Evolutionary conservation across 306 rosid species (phyloP).

Genomic region (Datisca glomerata): DNA sequence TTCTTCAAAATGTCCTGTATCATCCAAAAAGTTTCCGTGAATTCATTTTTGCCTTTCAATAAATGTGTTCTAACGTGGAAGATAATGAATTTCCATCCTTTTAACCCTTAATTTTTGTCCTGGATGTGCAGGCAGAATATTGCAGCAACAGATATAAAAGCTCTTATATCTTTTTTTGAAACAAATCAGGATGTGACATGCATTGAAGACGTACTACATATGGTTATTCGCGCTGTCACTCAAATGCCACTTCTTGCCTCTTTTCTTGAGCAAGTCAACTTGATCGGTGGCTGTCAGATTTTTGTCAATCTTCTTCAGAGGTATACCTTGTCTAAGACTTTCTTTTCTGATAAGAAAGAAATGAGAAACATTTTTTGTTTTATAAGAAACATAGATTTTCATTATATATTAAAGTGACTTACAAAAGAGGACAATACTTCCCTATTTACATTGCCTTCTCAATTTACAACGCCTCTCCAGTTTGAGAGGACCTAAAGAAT

Average conservation of each 20-base stretch:
- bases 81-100: constrained; percentile 7
- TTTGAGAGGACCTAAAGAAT: too few species aligned
- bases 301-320: constrained; percentile 96
- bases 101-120: constrained; percentile 17
- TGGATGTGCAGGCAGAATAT: constrained; percentile 67
- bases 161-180: constrained; percentile 82
- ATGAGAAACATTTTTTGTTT: too few species aligned
- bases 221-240: constrained; percentile 88
- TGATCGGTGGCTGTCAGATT: constrained; percentile 66
- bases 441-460: too few species aligned
- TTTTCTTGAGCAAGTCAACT: constrained; percentile 80
- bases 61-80: constrained; percentile 1
- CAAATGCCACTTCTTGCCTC: constrained; percentile 68
- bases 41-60: constrained; percentile 9
- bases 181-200: constrained; percentile 81
- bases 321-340: constrained; percentile 22
- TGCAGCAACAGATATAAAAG: constrained; percentile 64
- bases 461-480: too few species aligned
- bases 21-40: neutral
- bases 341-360: too few species aligned
- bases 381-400: too few species aligned
- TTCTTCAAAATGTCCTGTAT: neutral
- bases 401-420: too few species aligned
- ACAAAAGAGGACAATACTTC: too few species aligned
- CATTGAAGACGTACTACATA: constrained; percentile 87